These are phyloP conservation scores for Cercospora canescens DNA, from an alignment of 2,329 filamentous ascomycete species.

Conservation along the genomic window DNA sequence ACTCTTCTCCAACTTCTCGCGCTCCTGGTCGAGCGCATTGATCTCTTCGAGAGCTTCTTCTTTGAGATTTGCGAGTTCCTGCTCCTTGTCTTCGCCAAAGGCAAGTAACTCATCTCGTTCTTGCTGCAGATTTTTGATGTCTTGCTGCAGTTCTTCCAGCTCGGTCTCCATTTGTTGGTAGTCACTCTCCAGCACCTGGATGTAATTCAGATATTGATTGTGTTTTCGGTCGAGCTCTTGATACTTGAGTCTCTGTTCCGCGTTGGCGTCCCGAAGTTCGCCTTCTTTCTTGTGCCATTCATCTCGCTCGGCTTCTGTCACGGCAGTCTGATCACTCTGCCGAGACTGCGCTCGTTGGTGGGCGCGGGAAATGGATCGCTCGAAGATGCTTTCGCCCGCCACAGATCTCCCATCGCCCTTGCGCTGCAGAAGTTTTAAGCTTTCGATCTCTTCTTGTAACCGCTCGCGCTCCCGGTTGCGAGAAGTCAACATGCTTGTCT, in stretches of 20 bases:
- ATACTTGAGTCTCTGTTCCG: conserved; percentile 81
- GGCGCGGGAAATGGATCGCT: conserved; percentile 87
- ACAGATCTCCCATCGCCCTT: conserved; percentile 63
- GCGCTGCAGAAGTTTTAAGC: conserved; percentile 84
- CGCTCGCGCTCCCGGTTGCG: conserved; percentile 93
- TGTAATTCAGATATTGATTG: conserved; percentile 75
- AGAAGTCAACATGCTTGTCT: conserved; percentile 96
- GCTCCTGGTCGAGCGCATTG: conserved; percentile 45
- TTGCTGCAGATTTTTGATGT: conserved; percentile 73
- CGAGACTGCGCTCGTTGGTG: conserved; percentile 71
- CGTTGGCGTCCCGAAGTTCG: conserved; percentile 81
- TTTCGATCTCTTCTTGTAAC: conserved; percentile 95
- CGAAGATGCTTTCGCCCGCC: conserved; percentile 84
- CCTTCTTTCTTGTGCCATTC: conserved; percentile 83
- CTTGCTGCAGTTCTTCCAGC: conserved; percentile 74
- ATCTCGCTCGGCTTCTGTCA: conserved; percentile 81
- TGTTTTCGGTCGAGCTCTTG: conserved; percentile 84
- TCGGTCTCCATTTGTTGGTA: conserved; percentile 76
- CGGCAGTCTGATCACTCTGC: conserved; percentile 66
- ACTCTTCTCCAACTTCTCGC: conserved; percentile 43
- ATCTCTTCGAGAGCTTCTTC: conserved; percentile 62
- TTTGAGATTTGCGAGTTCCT: conserved; percentile 53
- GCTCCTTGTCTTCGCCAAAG: conserved; percentile 66
- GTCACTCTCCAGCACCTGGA: conserved; percentile 70
- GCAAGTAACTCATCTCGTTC: conserved; percentile 85